Percentiles rank a stretch among this genome's conserved stretches.
Conservation (phyloP, 1,284 basidiomycete species). For the Sutorius eximius region DNA sequence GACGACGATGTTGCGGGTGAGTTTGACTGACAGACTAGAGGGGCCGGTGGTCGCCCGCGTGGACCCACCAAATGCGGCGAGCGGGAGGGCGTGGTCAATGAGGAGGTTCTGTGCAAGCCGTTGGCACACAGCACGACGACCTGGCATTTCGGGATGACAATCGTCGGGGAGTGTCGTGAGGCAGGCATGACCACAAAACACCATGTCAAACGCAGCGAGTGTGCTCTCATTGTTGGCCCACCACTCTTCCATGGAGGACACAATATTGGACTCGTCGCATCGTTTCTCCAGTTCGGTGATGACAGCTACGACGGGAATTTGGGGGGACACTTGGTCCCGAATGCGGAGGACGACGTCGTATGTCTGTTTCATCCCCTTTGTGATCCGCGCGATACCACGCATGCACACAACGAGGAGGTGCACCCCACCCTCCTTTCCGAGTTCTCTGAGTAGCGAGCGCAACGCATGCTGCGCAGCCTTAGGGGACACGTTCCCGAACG, state of each 20-base stretch:
- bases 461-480: constrained; percentile 22
- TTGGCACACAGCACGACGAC: constrained; percentile 20
- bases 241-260: constrained; percentile 27
- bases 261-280: constrained; percentile 12
- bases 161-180: constrained; percentile 27
- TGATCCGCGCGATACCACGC: constrained; percentile 23
- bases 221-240: constrained; percentile 13
- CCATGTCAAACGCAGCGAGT: constrained; percentile 12
- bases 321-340: constrained; percentile 22
- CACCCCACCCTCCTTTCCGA: constrained; percentile 26
- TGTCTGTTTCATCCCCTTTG: constrained; percentile 24
- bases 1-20: constrained; percentile 26
- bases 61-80: constrained; percentile 1
- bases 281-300: constrained; percentile 29
- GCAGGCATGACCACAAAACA: constrained; percentile 22
- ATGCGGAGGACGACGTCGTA: constrained; percentile 23
- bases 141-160: constrained; percentile 19
- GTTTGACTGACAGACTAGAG: constrained; percentile 16
- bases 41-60: not conserved
- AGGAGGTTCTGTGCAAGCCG: constrained; percentile 23
- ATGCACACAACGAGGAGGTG: constrained; percentile 34
- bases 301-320: constrained; percentile 29
- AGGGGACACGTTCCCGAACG: constrained; percentile 25
- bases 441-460: constrained; percentile 25
- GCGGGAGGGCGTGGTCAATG: constrained; percentile 23